These are phyloP conservation scores for Salix arbutifolia DNA, from an alignment of 345 rosid genomes.

Conservation along the genomic window DNA sequence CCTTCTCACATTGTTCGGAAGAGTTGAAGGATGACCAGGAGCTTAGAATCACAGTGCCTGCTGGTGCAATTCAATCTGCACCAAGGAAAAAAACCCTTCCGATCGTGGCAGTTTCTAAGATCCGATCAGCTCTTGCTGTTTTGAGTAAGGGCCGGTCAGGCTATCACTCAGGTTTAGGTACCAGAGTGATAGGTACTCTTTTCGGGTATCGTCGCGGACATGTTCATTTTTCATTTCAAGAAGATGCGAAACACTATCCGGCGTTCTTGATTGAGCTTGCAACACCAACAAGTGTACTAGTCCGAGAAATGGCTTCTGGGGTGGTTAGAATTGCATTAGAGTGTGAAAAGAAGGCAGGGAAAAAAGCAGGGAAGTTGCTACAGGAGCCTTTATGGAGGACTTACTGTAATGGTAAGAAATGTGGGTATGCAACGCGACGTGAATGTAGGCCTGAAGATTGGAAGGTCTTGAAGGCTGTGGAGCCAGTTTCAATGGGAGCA, in stretches of 20 bases:
- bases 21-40: conserved; percentile 23
- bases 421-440: conserved; percentile 68
- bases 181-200: conserved; percentile 67
- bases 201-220: conserved; percentile 87
- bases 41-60: conserved; percentile 22
- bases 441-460: conserved; percentile 64
- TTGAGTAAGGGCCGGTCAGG: conserved; percentile 30
- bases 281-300: conserved; percentile 70
- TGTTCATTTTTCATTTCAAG: conserved; percentile 80
- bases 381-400: conserved; percentile 75
- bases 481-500: conserved; percentile 88
- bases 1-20: conserved; percentile 34
- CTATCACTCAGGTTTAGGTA: conserved; percentile 44
- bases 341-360: conserved; percentile 50
- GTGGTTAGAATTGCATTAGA: conserved; percentile 78
- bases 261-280: conserved; percentile 74
- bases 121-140: conserved; percentile 54
- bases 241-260: conserved; percentile 54
- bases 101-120: conserved; percentile 40
- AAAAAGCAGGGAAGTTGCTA: conserved; percentile 44
- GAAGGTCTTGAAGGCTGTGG: conserved; percentile 67
- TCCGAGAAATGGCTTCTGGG: conserved; percentile 93
- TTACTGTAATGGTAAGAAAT: conserved; percentile 84
- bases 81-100: conserved; percentile 33
- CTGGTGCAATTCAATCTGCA: conserved; percentile 5